Base-by-base conservation (phyloP, 2,329 filamentous ascomycete genomes). In the Paecilomyces formosus region DNA sequence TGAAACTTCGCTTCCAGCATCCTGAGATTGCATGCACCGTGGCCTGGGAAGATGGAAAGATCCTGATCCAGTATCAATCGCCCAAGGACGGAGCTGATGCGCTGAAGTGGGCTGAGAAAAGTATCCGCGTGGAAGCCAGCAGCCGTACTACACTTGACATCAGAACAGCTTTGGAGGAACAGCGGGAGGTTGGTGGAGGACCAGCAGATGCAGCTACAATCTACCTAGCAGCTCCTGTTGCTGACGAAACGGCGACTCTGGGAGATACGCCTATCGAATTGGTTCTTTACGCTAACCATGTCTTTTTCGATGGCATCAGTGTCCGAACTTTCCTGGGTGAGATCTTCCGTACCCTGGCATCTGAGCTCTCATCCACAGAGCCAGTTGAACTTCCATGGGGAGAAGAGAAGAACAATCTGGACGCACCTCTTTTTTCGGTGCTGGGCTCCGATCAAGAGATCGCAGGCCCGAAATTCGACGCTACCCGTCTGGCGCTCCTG, bases 241-340 rank as follows among this genome's bases (percentile, higher is more conserved):
- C 39, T 22, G 49, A 51, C n/a, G 53, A 55, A 18, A 52, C 55
- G n/a, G 21, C 57, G 5, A 26, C 28, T 24, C 22, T 58, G 11
- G 54, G 31, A 11, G 52, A 26, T 26, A 39, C 30, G 12, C 18
- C 55, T 13, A 39, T 58, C 12, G 57, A 58, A 22, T 52, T 58
- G 18, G 30, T 58, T 21, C 53, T 58, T 39, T 51, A 56, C 18
- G 15, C 45, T 9, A 58, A 58, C 28, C 57, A 58, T 45, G 26
- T 58, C 11, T 58, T 53, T 39, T 39, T 52, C 18, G 57, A 58
- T 31, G 57, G 57, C 5, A 56, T 58, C 22, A 56, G 57, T 49
- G 49, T 39, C 5, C 57, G 57, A n/a, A 52, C 53, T 21, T 39
- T 58, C 28, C 54, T 56, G 30, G 54, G 54, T n/a, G 54, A 56